Conservation (phyloP, 805 yeast genomes). For the Candida incommunis region DNA sequence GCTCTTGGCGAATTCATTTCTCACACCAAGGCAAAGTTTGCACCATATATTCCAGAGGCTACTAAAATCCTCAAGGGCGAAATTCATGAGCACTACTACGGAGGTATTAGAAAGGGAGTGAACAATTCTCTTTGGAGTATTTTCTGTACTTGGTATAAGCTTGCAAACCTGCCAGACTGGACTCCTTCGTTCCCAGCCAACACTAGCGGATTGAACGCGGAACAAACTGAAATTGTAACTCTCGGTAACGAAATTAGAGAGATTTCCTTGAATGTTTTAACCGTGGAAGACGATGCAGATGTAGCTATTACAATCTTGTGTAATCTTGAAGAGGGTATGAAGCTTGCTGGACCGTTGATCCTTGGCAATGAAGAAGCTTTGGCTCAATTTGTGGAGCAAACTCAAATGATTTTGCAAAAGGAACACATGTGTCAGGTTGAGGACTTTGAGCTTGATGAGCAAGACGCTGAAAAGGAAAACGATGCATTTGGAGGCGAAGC, state of each 20-base stretch:
- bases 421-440: slow-evolving; percentile 75
- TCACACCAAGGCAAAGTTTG: slow-evolving; percentile 73
- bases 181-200: slow-evolving; percentile 20
- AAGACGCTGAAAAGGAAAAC: slow-evolving; percentile 41
- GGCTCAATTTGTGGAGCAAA: slow-evolving; percentile 54
- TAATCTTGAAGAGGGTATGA: slow-evolving; percentile 51
- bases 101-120: slow-evolving; percentile 80
- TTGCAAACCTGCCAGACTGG: slow-evolving; percentile 18
- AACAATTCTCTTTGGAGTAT: slow-evolving; percentile 72
- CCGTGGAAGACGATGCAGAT: slow-evolving; percentile 70
- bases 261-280: slow-evolving; percentile 45
- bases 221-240: slow-evolving; percentile 37
- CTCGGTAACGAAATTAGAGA: slow-evolving; percentile 54
- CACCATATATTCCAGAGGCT: slow-evolving; percentile 55
- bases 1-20: slow-evolving; percentile 78
- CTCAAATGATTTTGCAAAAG: slow-evolving; percentile 62
- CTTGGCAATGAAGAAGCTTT: slow-evolving; percentile 43
- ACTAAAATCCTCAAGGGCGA: slow-evolving; percentile 49
- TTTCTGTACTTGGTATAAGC: slow-evolving; percentile 44
- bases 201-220: slow-evolving; percentile 34
- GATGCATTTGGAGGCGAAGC: slow-evolving; percentile 23
- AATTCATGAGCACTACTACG: slow-evolving; percentile 71
- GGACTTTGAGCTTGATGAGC: slow-evolving; percentile 39
- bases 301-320: slow-evolving; percentile 74
- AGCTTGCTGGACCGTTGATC: slow-evolving; percentile 54